phyloP scores from a whole-genome alignment of 306 rosid species.

The Sechiopsis laciniata region DNA sequence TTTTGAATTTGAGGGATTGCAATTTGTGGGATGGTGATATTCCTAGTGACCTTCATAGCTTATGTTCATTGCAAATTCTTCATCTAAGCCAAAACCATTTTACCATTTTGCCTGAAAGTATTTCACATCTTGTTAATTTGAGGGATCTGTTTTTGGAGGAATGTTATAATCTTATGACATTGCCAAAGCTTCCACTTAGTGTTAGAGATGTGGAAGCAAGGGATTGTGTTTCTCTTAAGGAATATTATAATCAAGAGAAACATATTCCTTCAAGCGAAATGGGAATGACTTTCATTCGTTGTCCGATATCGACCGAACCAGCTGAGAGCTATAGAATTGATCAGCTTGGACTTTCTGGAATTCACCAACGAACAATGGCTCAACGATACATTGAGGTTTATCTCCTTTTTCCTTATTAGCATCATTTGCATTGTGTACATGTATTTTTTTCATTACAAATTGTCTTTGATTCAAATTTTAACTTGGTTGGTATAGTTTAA shows the following conservation, averaged over 20 bases:
- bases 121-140: constrained; percentile 24
- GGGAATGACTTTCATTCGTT: constrained; percentile 14
- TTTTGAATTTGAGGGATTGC: constrained; percentile 17
- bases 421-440: not conserved
- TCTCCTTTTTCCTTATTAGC: not conserved
- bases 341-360: not conserved
- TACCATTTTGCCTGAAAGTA: constrained; percentile 14
- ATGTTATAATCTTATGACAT: constrained; percentile 14
- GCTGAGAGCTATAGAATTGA: not conserved
- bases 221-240: constrained; percentile 17
- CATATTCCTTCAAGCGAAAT: constrained; percentile 3
- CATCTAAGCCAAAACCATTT: constrained; percentile 19
- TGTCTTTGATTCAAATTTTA: no score
- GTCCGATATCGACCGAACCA: not conserved
- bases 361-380: not conserved
- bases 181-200: constrained; percentile 22
- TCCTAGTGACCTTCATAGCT: constrained; percentile 2
- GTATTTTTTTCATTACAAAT: no score
- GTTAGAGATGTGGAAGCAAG: not conserved
- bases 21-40: constrained; percentile 9
- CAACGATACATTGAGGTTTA: constrained; percentile 19
- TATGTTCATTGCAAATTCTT: constrained; percentile 7
- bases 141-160: constrained; percentile 6
- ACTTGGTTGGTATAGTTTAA: not conserved
- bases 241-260: constrained; percentile 12